Evolutionary conservation across 306 rosid species (phyloP).

Genomic region (Carpinus viminea): DNA sequence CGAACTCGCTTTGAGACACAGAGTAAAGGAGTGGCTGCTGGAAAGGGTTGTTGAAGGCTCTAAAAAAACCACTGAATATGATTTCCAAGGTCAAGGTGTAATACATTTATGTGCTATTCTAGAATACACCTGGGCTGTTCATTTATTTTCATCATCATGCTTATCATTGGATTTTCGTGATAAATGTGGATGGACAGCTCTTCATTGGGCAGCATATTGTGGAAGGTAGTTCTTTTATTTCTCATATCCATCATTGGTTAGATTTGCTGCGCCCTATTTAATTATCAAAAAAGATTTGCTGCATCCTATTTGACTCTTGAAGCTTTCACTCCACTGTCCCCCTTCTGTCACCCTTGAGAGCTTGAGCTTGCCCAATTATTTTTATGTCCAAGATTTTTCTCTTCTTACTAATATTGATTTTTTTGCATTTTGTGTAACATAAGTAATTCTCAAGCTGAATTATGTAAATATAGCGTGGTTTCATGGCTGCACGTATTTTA

Average conservation of each 20-base stretch:
- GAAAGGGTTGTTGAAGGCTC: constrained; percentile 69
- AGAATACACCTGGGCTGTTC: constrained; percentile 84
- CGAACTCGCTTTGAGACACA: constrained; percentile 61
- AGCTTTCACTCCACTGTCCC: not conserved
- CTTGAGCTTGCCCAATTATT: not conserved
- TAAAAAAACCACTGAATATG: constrained; percentile 64
- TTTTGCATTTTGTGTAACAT: constrained; percentile 18
- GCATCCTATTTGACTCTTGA: constrained; percentile 5
- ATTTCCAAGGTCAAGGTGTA: constrained; percentile 83
- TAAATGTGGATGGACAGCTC: constrained; percentile 94
- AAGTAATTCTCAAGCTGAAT: not conserved
- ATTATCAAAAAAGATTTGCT: not conserved
- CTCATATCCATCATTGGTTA: constrained; percentile 14
- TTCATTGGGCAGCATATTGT: constrained; percentile 92
- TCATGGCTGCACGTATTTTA: not conserved
- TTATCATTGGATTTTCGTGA: constrained; percentile 89
- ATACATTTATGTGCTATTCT: constrained; percentile 89
- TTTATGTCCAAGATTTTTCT: not conserved
- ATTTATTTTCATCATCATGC: constrained; percentile 75
- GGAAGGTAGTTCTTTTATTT: constrained; percentile 60
- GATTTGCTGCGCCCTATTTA: not conserved
- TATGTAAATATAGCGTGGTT: not conserved
- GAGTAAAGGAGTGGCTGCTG: constrained; percentile 80
- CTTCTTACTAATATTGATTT: constrained; percentile 12
- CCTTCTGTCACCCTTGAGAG: not conserved